Base-by-base conservation (phyloP, 1,284 basidiomycete species). In the Malassezia psittaci region DNA sequence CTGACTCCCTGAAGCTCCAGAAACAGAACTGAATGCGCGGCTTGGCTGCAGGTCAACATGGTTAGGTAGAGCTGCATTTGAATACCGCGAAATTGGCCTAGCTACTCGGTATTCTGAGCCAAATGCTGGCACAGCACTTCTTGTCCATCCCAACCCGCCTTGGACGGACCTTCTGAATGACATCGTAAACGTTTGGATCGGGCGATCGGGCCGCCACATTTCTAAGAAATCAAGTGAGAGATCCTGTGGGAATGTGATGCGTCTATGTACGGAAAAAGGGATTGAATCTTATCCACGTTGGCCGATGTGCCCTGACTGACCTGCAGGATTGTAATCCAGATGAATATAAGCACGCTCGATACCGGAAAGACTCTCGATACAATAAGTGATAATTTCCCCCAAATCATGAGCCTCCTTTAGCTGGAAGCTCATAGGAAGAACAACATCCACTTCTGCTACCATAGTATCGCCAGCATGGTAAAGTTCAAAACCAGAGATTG, bases 331-430 rank as follows among this genome's bases (percentile, higher is more conserved):
- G 64, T 71, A 71, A 43, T 70, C 68, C 2, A 70, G 54, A 42
- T 70, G 68, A 13, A 71, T 66, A 56, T 68, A 71, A 21, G 63
- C 63, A 2, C 67, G 60, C 42, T 71, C 67, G 16, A 68, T 67
- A 29, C 59, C 61, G 7, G 54, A 46, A 47, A 71, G 53, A 21
- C 63, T 64, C 51, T 72, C 69, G 37, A 64, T 63, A 51, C 68
- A 68, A 47, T 71, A 71, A 29, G 66, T 69, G 60, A 69, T 68
- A 38, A 71, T 67, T 51, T 73, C 71, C 9, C 68, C 69, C 1
- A 72, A 40, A 39, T 74, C 71, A 54, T 74, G 71, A 11, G 69
- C 66, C 51, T 74, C 69, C 37, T 74, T 69, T 32, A 74, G 58
- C 40, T 59, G 53, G 53, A 72, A 66, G 34, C 60, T 61, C 38